A percentile compares a stretch with the other conserved stretches of the same genome.
Evolutionary conservation across 805 yeast genomes (phyloP).

Genomic region (Metschnikowia bowlesiae): DNA sequence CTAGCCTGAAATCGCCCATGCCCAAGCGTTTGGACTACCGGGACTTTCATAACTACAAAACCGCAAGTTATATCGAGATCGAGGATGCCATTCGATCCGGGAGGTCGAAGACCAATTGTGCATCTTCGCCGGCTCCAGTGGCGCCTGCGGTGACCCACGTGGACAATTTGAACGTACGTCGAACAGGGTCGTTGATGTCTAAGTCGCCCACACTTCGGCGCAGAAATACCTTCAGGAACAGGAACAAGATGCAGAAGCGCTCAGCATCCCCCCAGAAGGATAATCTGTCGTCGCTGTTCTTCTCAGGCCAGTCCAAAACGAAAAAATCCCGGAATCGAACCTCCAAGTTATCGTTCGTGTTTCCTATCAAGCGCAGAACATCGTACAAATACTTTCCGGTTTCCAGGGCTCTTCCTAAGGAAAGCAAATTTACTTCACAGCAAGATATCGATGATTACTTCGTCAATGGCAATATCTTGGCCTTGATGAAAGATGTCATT

Average conservation of each 20-base stretch:
- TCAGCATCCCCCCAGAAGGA: constrained; percentile 2
- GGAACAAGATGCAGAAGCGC: constrained; percentile 27
- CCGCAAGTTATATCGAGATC: constrained; percentile 15
- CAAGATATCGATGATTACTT: constrained; percentile 17
- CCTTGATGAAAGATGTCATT: constrained; percentile 24
- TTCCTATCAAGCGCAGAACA: constrained; percentile 33
- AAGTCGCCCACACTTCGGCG: constrained; percentile 28
- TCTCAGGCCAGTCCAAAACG: constrained; percentile 6
- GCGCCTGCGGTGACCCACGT: constrained; percentile 15
- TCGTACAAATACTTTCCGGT: constrained; percentile 26
- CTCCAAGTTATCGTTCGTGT: constrained; percentile 19
- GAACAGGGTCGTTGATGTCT: constrained; percentile 28
- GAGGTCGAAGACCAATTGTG: background rate
- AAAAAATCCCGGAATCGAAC: background rate
- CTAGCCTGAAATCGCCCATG: background rate
- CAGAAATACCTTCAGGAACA: constrained; percentile 24
- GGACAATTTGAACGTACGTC: constrained; percentile 13
- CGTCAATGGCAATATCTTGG: constrained; percentile 16
- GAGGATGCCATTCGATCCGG: constrained; percentile 14
- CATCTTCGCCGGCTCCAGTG: background rate
- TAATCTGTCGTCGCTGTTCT: constrained; percentile 7
- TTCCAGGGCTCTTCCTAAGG: constrained; percentile 14
- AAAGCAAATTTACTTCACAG: constrained; percentile 16
- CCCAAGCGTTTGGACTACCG: background rate
- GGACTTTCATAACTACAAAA: constrained; percentile 2